Base-by-base conservation (phyloP, 1,284 basidiomycete genomes). In the Coniferiporia sulphurascens region DNA sequence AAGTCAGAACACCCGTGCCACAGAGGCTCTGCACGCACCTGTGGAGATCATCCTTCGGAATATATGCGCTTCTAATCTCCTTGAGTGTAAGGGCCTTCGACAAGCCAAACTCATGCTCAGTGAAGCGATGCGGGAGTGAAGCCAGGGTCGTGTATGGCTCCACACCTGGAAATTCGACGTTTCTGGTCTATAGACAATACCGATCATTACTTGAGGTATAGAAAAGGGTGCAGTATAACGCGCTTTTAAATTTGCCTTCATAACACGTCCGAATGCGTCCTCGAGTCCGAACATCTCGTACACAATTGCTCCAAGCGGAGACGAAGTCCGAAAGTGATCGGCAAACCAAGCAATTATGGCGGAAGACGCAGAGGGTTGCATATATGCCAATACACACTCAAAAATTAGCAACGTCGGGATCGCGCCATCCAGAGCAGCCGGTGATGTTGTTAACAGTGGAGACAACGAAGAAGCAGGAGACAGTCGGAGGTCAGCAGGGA, bases 351-450 rank as follows among this genome's bases (percentile, higher is more conserved):
- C 69, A 4, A 96, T 74, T n/a, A 96, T 69, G 0, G 74, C 74
- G 22, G 78, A 73, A 0, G 86, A 87, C 2, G 80, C 76, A 4
- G 72, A 68, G 0, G 89, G 84, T 0, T 76, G 67, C 82, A 97
- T 89, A 72, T 98, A 98, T n/a, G 86, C 91, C 60, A 96, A 80
- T 2, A 97, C 90, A 65, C 95, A 96, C 77, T 98, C 95, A 61
- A 92, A 92, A 8, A 98, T 74, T 17, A 96, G 77, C 1, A 98
- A 80, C 0, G 92, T 94, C 1, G 93, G 92, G 4, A 85, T 68
- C 0, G 74, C 64, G 0, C 82, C 75, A n/a, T 87, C 85, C n/a
- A 95, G 75, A 2, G 86, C 64, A 22, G 74, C 65, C n/a, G 63
- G 61, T 1, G 63, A 59, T 66, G 41, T 66, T 36, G 3, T 63